Base-by-base conservation (phyloP, 345 rosid species). In the Alliaria petiolata region DNA sequence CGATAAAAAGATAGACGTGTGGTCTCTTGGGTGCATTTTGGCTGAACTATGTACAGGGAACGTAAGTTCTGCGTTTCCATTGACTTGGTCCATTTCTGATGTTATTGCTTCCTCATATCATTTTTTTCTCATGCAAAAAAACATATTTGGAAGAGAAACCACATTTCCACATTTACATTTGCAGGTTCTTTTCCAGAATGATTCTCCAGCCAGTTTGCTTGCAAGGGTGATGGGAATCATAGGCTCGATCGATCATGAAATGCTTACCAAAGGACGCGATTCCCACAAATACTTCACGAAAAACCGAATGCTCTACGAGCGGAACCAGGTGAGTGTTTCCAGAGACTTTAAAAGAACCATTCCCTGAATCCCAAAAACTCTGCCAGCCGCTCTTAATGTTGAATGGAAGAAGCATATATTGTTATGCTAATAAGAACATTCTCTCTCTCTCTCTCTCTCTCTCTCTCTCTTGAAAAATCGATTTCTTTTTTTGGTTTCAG, bases 1-100 rank as follows among this genome's bases (percentile, higher is more conserved):
- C 74, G 92, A 92, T 80, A 91, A 95, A 76, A 89, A 92, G 88
- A 95, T 95, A 47, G 99, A 95, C 14, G 55, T 92, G n/a, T 95
- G 99, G 99, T 95, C 99, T 40, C 98, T 95, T 56, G 99, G 99
- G 65, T 95, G 99, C 84, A 95, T 95, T 74, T 84, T 95, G 83
- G 96, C 98, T 4, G 98, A 95, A 80, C 92, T 95, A 42, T 92
- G 99, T 76, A 92, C 98, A 57, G 99, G 98, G 75, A 95, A 88
- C 76, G 99, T 95, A 87, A 88, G 99, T 80, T 68, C 61, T 64
- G 15, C 57, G 62, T 50, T 39, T 20, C 66, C 55, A 6, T 58
- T 22, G 49, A 70, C 50, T 22, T 8, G 33, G 14, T 60, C 16
- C 42, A 56, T 45, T 35, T 42, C 8, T 26, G 19, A 45, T 71